phyloP scores from a whole-genome alignment of 768 basidiomycete species.

The Gelatoporia subvermispora region DNA sequence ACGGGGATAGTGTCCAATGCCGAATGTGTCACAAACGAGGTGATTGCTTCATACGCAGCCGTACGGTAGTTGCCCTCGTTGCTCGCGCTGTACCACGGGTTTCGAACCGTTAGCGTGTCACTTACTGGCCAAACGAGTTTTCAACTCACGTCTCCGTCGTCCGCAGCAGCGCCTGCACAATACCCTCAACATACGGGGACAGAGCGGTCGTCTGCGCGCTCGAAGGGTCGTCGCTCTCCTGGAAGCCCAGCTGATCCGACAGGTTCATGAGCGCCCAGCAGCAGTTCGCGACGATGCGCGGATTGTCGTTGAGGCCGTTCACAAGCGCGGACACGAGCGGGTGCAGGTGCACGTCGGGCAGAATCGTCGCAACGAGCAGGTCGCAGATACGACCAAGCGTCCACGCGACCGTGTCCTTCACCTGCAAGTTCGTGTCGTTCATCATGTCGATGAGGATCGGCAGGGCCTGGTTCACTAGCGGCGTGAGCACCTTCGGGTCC shows the following conservation, averaged over 20 bases:
- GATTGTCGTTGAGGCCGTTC: conserved; percentile 69
- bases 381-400: conserved; percentile 95
- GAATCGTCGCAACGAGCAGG: conserved; percentile 77
- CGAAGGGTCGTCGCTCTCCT: conserved; percentile 56
- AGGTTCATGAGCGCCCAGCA: conserved; percentile 97
- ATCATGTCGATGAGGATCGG: conserved; percentile 96
- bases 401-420: conserved; percentile 98
- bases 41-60: conserved; percentile 93
- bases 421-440: conserved; percentile 76
- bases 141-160: conserved; percentile 80
- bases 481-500: conserved; percentile 79
- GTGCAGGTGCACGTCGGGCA: conserved; percentile 84
- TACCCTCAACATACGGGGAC: conserved; percentile 84
- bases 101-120: conserved; percentile 9
- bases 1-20: conserved; percentile 74
- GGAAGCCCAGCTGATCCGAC: conserved; percentile 79
- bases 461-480: conserved; percentile 90
- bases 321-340: conserved; percentile 82
- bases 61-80: conserved; percentile 94
- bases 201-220: conserved; percentile 61
- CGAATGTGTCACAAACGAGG: conserved; percentile 78
- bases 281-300: conserved; percentile 87
- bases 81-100: conserved; percentile 42
- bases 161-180: conserved; percentile 77
- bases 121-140: background rate